Evolutionary conservation across 768 basidiomycete genomes (phyloP).

Genomic region (Solioccasus polychromus): DNA sequence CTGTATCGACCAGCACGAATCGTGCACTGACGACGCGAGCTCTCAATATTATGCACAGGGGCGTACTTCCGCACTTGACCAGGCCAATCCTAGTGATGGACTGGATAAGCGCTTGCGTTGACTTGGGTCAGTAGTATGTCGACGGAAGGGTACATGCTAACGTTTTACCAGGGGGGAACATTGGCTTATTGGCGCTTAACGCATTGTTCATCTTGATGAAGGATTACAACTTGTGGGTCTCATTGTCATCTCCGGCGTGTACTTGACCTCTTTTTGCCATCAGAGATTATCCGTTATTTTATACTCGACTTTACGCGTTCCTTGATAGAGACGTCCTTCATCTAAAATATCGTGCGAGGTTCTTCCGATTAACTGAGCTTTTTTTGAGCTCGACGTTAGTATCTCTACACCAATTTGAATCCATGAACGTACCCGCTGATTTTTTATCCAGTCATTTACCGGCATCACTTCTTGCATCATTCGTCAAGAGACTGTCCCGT

Average conservation of each 20-base stretch:
- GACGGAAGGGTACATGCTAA: neutral
- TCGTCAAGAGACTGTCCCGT: conserved; percentile 86
- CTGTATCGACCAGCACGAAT: conserved; percentile 27
- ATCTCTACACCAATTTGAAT: neutral
- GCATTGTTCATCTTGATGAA: conserved; percentile 88
- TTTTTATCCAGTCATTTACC: conserved; percentile 73
- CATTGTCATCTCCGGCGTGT: neutral
- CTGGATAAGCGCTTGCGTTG: conserved; percentile 84
- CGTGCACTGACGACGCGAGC: conserved; percentile 50
- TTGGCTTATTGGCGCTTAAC: conserved; percentile 88
- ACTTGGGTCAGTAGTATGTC: conserved; percentile 54
- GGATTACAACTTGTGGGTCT: conserved; percentile 85
- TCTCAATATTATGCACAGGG: conserved; percentile 77
- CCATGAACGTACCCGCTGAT: conserved; percentile 4
- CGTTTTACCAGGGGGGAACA: conserved; percentile 61
- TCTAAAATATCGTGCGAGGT: conserved; percentile 88
- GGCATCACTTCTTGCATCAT: conserved; percentile 87
- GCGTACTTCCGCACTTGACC: conserved; percentile 81
- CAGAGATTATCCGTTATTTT: conserved; percentile 96
- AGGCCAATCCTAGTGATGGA: conserved; percentile 83
- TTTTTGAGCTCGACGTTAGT: conserved; percentile 91
- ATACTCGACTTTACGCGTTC: conserved; percentile 86
- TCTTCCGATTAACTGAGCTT: conserved; percentile 88
- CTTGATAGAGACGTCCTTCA: conserved; percentile 87
- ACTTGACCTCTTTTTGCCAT: conserved; percentile 5